Conservation (phyloP, 2,329 filamentous ascomycete genomes). For the Apiospora aurea region DNA sequence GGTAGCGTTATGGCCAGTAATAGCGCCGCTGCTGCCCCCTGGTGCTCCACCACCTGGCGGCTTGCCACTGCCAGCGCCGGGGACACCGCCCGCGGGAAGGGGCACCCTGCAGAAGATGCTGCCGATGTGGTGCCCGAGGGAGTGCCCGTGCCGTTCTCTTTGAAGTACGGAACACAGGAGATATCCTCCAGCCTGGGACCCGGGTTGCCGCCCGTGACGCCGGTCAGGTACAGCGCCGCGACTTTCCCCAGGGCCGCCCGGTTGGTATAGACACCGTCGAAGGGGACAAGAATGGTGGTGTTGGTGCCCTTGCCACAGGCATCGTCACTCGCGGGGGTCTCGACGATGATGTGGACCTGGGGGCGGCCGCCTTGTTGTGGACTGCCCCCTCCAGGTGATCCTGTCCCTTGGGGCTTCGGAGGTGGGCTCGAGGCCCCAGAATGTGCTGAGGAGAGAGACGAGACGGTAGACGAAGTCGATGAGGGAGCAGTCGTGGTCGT, state of each 20-base stretch:
- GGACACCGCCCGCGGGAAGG: not conserved
- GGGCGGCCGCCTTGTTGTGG: not conserved
- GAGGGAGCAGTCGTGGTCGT: not conserved
- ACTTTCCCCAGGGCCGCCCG: not conserved
- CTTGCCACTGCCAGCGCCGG: not conserved
- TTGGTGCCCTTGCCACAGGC: conserved; percentile 28
- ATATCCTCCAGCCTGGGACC: not conserved
- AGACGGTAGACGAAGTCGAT: not conserved
- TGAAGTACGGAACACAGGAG: not conserved
- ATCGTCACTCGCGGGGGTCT: not conserved
- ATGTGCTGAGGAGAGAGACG: not conserved
- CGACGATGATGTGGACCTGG: not conserved
- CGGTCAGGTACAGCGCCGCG: not conserved
- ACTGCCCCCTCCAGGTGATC: not conserved
- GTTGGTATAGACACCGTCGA: not conserved
- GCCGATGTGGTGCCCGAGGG: not conserved
- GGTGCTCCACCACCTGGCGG: not conserved
- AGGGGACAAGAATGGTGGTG: conserved; percentile 30
- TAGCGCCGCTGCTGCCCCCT: not conserved
- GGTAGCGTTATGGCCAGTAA: too few species aligned
- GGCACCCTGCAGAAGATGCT: not conserved
- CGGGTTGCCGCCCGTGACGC: not conserved
- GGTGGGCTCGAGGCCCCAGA: not conserved
- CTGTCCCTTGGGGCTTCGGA: not conserved
- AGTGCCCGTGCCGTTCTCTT: conserved; percentile 1